Conservation (phyloP, 768 basidiomycete species). For the Guyanaporus albipodus region DNA sequence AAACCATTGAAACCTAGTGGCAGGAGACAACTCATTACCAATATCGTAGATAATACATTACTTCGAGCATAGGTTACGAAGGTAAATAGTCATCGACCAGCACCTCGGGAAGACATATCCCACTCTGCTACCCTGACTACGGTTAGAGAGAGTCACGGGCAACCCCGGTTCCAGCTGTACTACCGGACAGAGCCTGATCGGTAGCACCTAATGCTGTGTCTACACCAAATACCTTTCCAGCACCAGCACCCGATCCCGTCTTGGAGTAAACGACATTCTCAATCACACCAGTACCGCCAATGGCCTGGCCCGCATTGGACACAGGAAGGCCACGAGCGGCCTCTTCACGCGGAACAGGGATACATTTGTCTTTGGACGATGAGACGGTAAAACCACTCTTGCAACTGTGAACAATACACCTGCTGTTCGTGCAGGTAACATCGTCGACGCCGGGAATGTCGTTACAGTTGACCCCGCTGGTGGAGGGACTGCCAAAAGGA, state of each 20-base stretch:
- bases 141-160: background rate
- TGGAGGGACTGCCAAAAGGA: constrained; percentile 14
- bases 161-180: background rate
- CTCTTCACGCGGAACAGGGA: background rate
- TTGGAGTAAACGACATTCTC: too few species aligned
- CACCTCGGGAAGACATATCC: too few species aligned
- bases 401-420: constrained; percentile 30
- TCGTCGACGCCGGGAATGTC: constrained; percentile 26
- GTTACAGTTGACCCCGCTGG: constrained; percentile 31
- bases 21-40: constrained; percentile 1
- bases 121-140: too few species aligned
- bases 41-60: constrained; percentile 1
- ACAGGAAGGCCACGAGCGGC: background rate
- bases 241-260: background rate
- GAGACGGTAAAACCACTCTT: constrained; percentile 16
- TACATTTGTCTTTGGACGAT: constrained; percentile 12
- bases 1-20: too few species aligned
- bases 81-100: too few species aligned
- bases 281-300: too few species aligned
- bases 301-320: background rate
- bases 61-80: background rate
- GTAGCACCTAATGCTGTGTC: background rate
- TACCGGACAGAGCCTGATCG: background rate
- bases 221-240: background rate
- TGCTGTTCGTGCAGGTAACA: constrained; percentile 26